Evolutionary conservation across 2,329 filamentous ascomycete species (phyloP).

Genomic region (Byssochlamys sp.): DNA sequence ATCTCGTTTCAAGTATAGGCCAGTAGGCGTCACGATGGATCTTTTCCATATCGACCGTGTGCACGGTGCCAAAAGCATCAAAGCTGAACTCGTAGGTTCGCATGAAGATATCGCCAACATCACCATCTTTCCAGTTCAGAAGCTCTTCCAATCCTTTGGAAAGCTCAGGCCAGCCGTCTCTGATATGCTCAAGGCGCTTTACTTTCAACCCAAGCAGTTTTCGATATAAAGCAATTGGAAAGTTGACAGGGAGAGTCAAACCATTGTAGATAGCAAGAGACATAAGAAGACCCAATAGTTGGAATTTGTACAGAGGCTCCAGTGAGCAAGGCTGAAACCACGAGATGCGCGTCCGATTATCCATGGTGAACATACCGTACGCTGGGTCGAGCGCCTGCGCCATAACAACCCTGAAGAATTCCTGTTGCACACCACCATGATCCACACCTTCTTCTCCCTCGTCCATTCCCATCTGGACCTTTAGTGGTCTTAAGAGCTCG

Average conservation of each 20-base stretch:
- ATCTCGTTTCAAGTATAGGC: conserved; percentile 14
- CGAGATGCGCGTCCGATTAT: conserved; percentile 64
- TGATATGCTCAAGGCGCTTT: conserved; percentile 63
- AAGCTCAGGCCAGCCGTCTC: conserved; percentile 78
- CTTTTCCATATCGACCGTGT: conserved; percentile 48
- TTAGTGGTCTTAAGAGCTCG: conserved; percentile 75
- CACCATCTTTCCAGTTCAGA: conserved; percentile 68
- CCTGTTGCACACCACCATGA: conserved; percentile 88
- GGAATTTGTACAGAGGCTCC: conserved; percentile 80
- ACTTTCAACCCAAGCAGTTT: conserved; percentile 64
- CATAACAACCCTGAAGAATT: conserved; percentile 82
- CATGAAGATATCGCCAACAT: conserved; percentile 71
- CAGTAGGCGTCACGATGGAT: conserved; percentile 27
- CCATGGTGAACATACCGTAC: conserved; percentile 68
- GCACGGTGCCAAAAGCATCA: conserved; percentile 44
- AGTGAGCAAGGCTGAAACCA: conserved; percentile 81
- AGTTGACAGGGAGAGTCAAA: conserved; percentile 78
- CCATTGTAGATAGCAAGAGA: conserved; percentile 90
- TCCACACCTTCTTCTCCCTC: conserved; percentile 81
- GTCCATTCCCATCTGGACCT: conserved; percentile 75
- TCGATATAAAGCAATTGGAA: conserved; percentile 74
- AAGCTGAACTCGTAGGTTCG: conserved; percentile 80
- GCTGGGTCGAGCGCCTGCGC: conserved; percentile 67
- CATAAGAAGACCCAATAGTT: conserved; percentile 77
- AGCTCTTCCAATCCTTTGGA: conserved; percentile 64